A percentile compares a stretch with the other conserved stretches of the same genome.
These are phyloP conservation scores for Phytophthora pluvialis DNA, from an alignment of 352 stramenopile species.

Conservation along the genomic window DNA sequence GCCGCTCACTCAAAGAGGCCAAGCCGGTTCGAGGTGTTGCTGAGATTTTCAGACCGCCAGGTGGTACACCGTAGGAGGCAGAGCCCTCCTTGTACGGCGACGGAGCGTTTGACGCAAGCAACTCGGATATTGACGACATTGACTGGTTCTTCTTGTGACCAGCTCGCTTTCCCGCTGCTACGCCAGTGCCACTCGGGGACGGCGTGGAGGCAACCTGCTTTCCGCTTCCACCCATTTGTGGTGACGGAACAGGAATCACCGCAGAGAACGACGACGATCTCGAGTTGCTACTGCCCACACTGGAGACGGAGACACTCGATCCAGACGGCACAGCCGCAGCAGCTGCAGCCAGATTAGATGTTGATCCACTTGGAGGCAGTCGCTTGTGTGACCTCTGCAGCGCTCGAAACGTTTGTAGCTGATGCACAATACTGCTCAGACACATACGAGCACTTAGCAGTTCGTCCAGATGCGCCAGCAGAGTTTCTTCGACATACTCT, in stretches of 20 bases:
- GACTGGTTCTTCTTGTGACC: constrained; percentile 91
- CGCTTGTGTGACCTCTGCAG: constrained; percentile 52
- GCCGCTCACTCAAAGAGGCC: constrained; percentile 72
- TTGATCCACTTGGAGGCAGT: constrained; percentile 38
- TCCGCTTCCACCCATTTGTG: constrained; percentile 42
- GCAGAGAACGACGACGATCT: constrained; percentile 51
- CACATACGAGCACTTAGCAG: constrained; percentile 77
- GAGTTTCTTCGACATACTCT: constrained; percentile 74
- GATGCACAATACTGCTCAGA: constrained; percentile 74
- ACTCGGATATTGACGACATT: constrained; percentile 89
- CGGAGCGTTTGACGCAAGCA: constrained; percentile 59
- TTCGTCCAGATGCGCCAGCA: constrained; percentile 75
- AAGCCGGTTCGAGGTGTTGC: constrained; percentile 72
- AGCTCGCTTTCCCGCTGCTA: constrained; percentile 60
- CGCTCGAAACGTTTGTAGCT: constrained; percentile 72
- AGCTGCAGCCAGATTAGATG: constrained; percentile 32
- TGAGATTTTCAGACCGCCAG: constrained; percentile 50
- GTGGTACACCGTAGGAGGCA: constrained; percentile 37
- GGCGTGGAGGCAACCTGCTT: constrained; percentile 38
- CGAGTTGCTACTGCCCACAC: constrained; percentile 42
- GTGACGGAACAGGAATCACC: constrained; percentile 30
- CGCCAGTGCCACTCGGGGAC: constrained; percentile 30
- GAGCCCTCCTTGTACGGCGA: constrained; percentile 74
- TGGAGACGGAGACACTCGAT: constrained; percentile 39
- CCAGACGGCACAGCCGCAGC: constrained; percentile 25